phyloP scores from a whole-genome alignment of 306 rosid species.

The Vigna angularis region DNA sequence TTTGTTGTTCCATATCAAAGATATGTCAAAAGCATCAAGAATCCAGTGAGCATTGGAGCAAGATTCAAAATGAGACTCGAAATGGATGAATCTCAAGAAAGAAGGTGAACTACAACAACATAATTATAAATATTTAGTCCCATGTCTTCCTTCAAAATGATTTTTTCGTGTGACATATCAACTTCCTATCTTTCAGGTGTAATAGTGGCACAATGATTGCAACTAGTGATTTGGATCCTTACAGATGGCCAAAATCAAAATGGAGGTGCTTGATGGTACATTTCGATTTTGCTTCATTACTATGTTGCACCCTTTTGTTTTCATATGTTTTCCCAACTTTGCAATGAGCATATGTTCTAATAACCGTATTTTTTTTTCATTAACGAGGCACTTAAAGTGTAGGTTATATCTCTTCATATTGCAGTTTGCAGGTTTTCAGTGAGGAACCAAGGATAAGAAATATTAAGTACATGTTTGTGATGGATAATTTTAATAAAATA shows the following conservation, averaged over 20 bases:
- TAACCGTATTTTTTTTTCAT: neutral
- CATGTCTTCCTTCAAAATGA: slow-evolving; percentile 18
- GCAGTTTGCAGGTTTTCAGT: neutral
- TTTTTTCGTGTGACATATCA: slow-evolving; percentile 34
- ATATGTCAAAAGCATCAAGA: slow-evolving; percentile 70
- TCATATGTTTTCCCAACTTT: slow-evolving; percentile 2
- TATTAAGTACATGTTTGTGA: neutral
- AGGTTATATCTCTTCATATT: neutral
- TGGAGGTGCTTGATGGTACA: slow-evolving; percentile 98
- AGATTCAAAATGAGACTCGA: slow-evolving; percentile 88
- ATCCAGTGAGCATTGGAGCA: slow-evolving; percentile 75
- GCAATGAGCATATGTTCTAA: slow-evolving; percentile 6
- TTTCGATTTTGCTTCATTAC: slow-evolving; percentile 36
- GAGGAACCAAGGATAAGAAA: neutral
- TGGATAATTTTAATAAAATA: neutral
- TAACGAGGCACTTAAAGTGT: neutral
- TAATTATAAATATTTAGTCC: slow-evolving; percentile 23
- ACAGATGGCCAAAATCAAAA: slow-evolving; percentile 92
- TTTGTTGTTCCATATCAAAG: slow-evolving; percentile 85
- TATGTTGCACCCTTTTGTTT: slow-evolving; percentile 14
- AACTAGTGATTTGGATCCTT: slow-evolving; percentile 83
- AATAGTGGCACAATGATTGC: slow-evolving; percentile 85
- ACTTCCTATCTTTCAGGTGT: slow-evolving; percentile 64
- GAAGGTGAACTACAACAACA: slow-evolving; percentile 62
- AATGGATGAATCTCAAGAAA: slow-evolving; percentile 93